These are phyloP conservation scores for Kokia cookei DNA, from an alignment of 441 rosid genomes.

Conservation along the genomic window DNA sequence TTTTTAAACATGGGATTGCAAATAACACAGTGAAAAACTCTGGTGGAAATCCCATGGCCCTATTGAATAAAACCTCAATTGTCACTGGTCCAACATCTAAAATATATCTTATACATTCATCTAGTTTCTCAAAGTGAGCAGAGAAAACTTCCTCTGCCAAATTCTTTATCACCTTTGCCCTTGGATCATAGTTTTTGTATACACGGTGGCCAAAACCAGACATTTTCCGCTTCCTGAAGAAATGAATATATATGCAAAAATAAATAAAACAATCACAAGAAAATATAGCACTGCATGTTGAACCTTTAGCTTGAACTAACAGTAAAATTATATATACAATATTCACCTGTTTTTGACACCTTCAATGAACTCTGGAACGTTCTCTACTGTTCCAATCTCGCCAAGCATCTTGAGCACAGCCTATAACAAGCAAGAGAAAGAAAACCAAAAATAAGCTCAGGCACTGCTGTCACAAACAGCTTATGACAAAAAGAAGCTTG, in stretches of 20 bases:
- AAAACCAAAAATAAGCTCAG: not conserved
- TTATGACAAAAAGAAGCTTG: not conserved
- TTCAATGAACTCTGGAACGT: constrained; percentile 73
- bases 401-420: constrained; percentile 94
- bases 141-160: constrained; percentile 84
- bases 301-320: not conserved
- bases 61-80: constrained; percentile 16
- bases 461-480: not conserved
- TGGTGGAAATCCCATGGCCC: constrained; percentile 99
- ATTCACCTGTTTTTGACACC: constrained; percentile 68
- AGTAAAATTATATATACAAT: not conserved
- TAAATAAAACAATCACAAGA: not conserved
- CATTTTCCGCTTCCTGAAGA: constrained; percentile 84
- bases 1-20: too few relatives aligned
- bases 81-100: not conserved
- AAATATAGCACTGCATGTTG: not conserved
- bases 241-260: not conserved
- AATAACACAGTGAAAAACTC: constrained; percentile 93
- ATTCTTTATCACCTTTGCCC: constrained; percentile 88
- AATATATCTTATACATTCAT: not conserved
- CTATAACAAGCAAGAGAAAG: constrained; percentile 32
- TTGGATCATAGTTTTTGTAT: constrained; percentile 95
- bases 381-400: constrained; percentile 81
- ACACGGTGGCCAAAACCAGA: constrained; percentile 99
- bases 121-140: not conserved